Evolutionary conservation across 2,329 filamentous ascomycete species (phyloP), one percentile per base, ranked within the genome.

Genomic region (Beauveria caledonica): DNA sequence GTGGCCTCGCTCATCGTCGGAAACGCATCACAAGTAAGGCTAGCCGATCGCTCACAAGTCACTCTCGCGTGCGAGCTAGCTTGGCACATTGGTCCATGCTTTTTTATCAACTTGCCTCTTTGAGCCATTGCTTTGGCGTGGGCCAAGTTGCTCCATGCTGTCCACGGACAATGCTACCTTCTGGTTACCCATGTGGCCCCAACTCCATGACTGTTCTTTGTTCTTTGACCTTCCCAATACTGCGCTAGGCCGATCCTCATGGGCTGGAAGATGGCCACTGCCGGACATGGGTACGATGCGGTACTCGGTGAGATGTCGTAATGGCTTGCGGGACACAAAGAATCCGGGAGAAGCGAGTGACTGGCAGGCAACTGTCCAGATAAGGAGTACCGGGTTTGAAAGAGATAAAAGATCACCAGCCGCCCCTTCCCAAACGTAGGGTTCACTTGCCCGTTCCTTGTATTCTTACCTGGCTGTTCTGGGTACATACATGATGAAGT

Each of bases 81-180:
- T 11, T 13, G 25, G 25, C 55, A 21, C 45, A 27, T 11, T 13
- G 25, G 25, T 45, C 33, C 45, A 27, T 40, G 21, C 10, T 39
- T 25, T 36, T 21, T 59, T 46, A 46, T n/a, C 48, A 53, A 59
- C 48, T 46, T 59, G 23, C 57, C 57, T 59, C 9, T 53, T 59
- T 59, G 3, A 19, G 49, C 9, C 11, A 39, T 36, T 39, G 13
- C 10, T 19, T 15, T 15, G 13, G 27, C 15, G n/a, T 27, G 27
- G 11, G 36, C 15, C 40, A 21, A 23, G 39, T 36, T 45, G 17
- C 57, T 36, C 57, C 48, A 45, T 23, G 17, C 40, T 42, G 17
- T 23, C 57, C 39, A 42, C 17, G 33, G 7, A 46, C 23, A 21
- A 51, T 58, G 56, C 46, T 50, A 51, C 56, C 8, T 46, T 51